phyloP scores from a whole-genome alignment of 768 basidiomycete genomes.

The Mycena galopus region DNA sequence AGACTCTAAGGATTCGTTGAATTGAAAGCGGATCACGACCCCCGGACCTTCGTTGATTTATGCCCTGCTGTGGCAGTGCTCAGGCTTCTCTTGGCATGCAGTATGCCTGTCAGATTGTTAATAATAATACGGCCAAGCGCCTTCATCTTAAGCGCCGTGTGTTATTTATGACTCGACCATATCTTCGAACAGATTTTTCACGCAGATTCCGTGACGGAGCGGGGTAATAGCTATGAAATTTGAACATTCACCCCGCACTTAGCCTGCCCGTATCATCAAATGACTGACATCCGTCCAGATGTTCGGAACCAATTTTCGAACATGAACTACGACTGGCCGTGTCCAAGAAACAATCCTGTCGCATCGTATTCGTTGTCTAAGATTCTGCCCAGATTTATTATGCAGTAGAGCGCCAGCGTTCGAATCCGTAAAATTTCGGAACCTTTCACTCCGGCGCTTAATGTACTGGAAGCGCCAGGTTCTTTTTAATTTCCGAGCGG shows the following conservation, averaged over 20 bases:
- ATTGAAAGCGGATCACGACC: conserved; percentile 7
- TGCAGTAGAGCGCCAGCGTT: background rate
- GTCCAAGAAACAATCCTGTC: too few relatives aligned
- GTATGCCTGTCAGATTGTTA: background rate
- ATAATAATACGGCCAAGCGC: background rate
- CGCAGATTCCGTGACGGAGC: background rate
- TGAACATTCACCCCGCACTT: background rate
- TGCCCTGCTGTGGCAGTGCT: conserved; percentile 3
- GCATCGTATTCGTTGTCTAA: too few relatives aligned
- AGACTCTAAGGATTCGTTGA: background rate
- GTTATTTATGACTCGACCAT: background rate
- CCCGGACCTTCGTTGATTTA: background rate
- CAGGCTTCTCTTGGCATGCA: background rate
- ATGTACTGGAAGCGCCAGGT: too few relatives aligned
- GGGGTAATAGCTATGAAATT: background rate
- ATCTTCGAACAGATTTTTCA: background rate
- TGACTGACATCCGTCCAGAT: too few relatives aligned
- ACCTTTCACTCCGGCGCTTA: background rate
- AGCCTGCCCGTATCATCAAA: too few relatives aligned
- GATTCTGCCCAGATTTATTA: too few relatives aligned
- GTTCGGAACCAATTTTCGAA: too few relatives aligned
- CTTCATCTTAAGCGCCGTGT: background rate
- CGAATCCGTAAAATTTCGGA: background rate
- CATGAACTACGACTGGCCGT: too few relatives aligned
- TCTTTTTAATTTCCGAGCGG: background rate